These are phyloP conservation scores for Gyrodon tennesseensis DNA, from an alignment of 1,284 basidiomycete genomes.

Conservation along the genomic window DNA sequence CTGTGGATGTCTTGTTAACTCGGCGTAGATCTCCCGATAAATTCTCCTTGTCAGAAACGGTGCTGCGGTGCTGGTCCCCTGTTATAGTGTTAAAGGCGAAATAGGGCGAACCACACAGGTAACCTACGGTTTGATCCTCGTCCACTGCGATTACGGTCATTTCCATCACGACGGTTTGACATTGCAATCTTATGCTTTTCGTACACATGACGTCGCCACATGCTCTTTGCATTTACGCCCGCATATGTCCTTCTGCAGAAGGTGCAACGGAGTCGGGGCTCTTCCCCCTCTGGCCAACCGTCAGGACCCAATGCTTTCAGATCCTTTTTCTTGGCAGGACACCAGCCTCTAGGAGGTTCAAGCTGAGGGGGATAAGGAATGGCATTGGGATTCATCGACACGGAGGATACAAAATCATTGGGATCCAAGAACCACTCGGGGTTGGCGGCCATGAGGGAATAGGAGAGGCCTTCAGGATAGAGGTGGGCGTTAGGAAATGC, in stretches of 20 bases:
- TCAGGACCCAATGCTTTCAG: constrained; percentile 62
- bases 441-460: constrained; percentile 65
- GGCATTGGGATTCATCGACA: constrained; percentile 52
- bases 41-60: constrained; percentile 42
- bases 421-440: constrained; percentile 74
- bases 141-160: constrained; percentile 56
- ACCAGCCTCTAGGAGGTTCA: constrained; percentile 79
- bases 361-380: constrained; percentile 69
- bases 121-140: constrained; percentile 63
- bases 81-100: constrained; percentile 31
- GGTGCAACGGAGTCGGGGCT: constrained; percentile 73
- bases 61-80: constrained; percentile 42
- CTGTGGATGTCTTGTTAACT: constrained; percentile 33
- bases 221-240: constrained; percentile 81
- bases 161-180: constrained; percentile 72
- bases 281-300: constrained; percentile 72
- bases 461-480: constrained; percentile 67
- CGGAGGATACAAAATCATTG: constrained; percentile 59
- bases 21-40: constrained; percentile 40
- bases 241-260: constrained; percentile 78
- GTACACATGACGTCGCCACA: constrained; percentile 82
- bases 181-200: constrained; percentile 85
- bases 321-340: constrained; percentile 73
- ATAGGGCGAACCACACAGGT: constrained; percentile 4
- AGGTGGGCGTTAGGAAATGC: constrained; percentile 60